Conservation (phyloP, 768 basidiomycete genomes). For the Rhizopogon vulgaris region DNA sequence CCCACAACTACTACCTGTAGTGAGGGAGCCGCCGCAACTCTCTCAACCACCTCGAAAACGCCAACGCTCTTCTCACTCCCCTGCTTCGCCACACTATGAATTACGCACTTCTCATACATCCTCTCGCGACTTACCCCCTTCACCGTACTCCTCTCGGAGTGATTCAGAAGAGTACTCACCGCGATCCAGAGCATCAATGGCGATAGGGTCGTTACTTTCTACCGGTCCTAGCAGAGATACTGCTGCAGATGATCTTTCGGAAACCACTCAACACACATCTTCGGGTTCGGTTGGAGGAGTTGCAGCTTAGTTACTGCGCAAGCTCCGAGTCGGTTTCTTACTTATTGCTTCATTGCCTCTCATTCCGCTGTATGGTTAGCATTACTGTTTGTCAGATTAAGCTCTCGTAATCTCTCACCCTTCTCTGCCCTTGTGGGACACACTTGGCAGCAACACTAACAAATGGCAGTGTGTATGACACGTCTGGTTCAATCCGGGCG, state of each 20-base stretch:
- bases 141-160: conserved; percentile 67
- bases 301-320: conserved; percentile 9
- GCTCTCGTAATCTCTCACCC: conserved; percentile 3
- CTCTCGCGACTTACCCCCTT: conserved; percentile 57
- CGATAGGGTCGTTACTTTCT: conserved; percentile 70
- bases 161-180: conserved; percentile 67
- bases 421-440: neutral
- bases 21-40: conserved; percentile 26
- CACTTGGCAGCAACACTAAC: neutral
- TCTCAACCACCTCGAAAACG: conserved; percentile 53
- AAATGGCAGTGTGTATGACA: conserved; percentile 1
- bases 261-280: conserved; percentile 11
- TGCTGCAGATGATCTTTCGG: conserved; percentile 18
- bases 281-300: neutral
- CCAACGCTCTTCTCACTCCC: conserved; percentile 55
- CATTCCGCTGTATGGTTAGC: conserved; percentile 2
- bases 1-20: conserved; percentile 3
- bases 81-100: conserved; percentile 33
- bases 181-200: conserved; percentile 69
- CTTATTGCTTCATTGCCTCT: conserved; percentile 2
- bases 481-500: neutral
- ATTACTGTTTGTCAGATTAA: conserved; percentile 2
- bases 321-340: neutral
- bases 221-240: conserved; percentile 29
- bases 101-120: conserved; percentile 25